Evolutionary conservation across 179 eudicot species (phyloP).

Genomic region (Carnegiea gigantea): DNA sequence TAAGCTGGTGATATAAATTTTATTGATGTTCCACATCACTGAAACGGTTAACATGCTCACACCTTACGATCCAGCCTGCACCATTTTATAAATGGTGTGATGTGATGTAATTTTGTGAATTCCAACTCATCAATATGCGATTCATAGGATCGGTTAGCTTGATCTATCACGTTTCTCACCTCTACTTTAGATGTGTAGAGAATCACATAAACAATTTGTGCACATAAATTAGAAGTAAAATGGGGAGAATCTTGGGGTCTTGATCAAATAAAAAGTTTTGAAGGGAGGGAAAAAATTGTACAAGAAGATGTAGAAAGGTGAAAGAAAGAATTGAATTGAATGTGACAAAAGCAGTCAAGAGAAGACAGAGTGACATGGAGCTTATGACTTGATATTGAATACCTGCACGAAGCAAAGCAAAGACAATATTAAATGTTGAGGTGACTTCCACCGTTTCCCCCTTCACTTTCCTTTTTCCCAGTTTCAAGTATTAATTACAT

Average conservation of each 20-base stretch:
- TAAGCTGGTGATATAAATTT: too few relatives aligned
- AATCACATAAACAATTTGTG: too few relatives aligned
- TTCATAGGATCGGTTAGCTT: too few relatives aligned
- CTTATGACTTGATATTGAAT: neutral
- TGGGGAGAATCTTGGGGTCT: neutral
- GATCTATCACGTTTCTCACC: too few relatives aligned
- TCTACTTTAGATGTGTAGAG: too few relatives aligned
- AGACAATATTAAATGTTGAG: neutral
- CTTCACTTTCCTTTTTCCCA: neutral
- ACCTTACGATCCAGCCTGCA: too few relatives aligned
- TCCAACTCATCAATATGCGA: too few relatives aligned
- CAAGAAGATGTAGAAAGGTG: neutral
- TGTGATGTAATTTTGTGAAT: too few relatives aligned
- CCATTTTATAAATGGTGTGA: too few relatives aligned
- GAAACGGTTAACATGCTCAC: too few relatives aligned
- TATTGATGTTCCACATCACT: too few relatives aligned
- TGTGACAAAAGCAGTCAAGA: constrained; percentile 22
- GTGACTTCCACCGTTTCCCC: neutral
- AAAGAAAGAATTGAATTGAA: neutral
- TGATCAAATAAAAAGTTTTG: neutral
- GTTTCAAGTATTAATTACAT: constrained; percentile 18
- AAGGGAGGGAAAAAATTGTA: neutral
- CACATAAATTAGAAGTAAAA: too few relatives aligned
- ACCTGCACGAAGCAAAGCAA: constrained; percentile 21
- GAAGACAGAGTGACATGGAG: constrained; percentile 25